These are phyloP conservation scores for Alopecurus myosuroides DNA, from an alignment of 176 grass and related monocot species.

Conservation along the genomic window DNA sequence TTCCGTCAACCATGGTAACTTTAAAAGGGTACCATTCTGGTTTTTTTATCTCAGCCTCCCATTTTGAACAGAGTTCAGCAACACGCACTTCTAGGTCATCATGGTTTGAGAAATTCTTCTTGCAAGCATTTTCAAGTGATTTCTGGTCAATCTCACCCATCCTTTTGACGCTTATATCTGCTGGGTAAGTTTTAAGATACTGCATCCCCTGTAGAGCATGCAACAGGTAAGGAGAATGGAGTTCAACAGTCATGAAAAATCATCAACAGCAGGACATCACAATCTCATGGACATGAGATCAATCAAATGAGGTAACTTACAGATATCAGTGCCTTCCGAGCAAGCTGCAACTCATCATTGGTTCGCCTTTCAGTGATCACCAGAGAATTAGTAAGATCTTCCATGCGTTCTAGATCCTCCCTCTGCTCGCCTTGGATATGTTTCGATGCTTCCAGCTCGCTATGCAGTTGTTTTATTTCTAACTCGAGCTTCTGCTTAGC, in stretches of 20 bases:
- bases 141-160: constrained; percentile 49
- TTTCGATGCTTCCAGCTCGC: too few species aligned
- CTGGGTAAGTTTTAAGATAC: not conserved
- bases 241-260: not conserved
- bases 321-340: constrained; percentile 31
- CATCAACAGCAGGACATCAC: not conserved
- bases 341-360: constrained; percentile 42
- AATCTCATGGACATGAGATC: too few species aligned
- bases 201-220: not conserved
- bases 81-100: constrained; percentile 4
- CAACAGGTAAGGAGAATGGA: not conserved
- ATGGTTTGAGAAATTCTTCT: not conserved
- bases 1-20: constrained; percentile 21
- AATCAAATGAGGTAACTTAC: constrained; percentile 18
- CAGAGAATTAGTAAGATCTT: constrained; percentile 16
- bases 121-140: constrained; percentile 37
- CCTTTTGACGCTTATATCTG: constrained; percentile 32
- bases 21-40: constrained; percentile 53
- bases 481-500: too few species aligned
- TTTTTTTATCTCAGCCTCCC: constrained; percentile 37
- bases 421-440: too few species aligned
- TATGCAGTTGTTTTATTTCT: too few species aligned
- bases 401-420: too few species aligned
- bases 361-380: constrained; percentile 33
- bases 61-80: constrained; percentile 18